Base-by-base conservation (phyloP, 148 eudicot genomes). In the Silene conica region DNA sequence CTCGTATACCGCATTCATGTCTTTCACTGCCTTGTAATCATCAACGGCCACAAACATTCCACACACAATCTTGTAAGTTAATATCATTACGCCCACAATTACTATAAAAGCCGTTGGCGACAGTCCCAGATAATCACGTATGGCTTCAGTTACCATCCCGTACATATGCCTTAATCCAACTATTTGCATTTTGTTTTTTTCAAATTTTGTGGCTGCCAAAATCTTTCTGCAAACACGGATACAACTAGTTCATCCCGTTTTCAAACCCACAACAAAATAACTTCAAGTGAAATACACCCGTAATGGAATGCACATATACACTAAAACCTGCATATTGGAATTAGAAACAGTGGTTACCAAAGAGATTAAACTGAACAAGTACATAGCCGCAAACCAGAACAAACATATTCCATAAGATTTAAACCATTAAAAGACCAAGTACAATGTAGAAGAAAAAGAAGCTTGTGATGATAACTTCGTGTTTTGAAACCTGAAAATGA, bases 1-100 rank as follows among this genome's bases (percentile, higher is more conserved):
- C 14, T 82, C 80, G 59, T 78, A 77, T 38, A 80, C 78, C 55
- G 62, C 82, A 41, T 82, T 86, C 82, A 77, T 72, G 0, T 67
- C 48, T 41, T 60, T 10, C 22, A 87, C 89, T 7, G 90, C 84
- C 58, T 71, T 82, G 88, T 80, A 83, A 65, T 87, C 90, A 3
- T 78, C 82, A 5, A 81, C 85, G 0, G 94, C 85, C 1, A 93
- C 94, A 67, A 91, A 93, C 86, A 89, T 74, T 34, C 82, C 73
- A 74, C 78, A 78, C 3, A 93, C 96, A n/a, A 89, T 56, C 41
- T 87, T 90, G 87, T 93, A 93, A n/a, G 87, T 83, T 43, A 93
- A 71, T 5, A 79, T 61, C 87, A 83, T 80, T 13, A 87, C 45
- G 4, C 82, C 80, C 3, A 76, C 28, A 46, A 93, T 86, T 13